Conservation (phyloP, 2,329 filamentous ascomycete species). For the Mariannaea sp. region DNA sequence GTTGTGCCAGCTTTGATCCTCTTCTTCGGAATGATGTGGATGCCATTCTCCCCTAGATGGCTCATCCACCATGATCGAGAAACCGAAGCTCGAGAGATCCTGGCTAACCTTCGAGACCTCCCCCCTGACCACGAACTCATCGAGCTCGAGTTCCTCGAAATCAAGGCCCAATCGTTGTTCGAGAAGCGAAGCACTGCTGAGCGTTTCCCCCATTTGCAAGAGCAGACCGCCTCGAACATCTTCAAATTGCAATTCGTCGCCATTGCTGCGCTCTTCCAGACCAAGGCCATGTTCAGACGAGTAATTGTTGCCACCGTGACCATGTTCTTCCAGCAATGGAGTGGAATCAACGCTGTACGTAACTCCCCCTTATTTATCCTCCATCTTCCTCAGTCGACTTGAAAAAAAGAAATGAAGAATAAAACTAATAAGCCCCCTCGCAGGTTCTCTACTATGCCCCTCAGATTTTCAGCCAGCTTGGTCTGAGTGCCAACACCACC, state of each 20-base stretch:
- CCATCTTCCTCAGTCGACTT: background rate
- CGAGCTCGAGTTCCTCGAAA: conserved; percentile 79
- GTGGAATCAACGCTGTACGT: conserved; percentile 58
- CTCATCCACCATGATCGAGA: conserved; percentile 72
- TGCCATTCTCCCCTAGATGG: conserved; percentile 81
- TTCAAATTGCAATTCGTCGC: conserved; percentile 73
- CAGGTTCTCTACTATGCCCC: conserved; percentile 68
- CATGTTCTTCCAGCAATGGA: conserved; percentile 62
- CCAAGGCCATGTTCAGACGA: conserved; percentile 67
- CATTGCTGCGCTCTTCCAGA: conserved; percentile 67
- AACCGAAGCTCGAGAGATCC: conserved; percentile 65
- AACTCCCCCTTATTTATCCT: background rate
- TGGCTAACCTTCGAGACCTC: conserved; percentile 68
- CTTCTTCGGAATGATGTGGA: conserved; percentile 73
- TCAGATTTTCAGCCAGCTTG: conserved; percentile 70
- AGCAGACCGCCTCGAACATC: conserved; percentile 65
- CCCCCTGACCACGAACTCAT: conserved; percentile 68
- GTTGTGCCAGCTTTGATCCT: conserved; percentile 69
- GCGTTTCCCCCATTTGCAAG: conserved; percentile 67
- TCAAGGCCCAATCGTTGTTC: conserved; percentile 78
- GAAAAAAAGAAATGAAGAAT: too few species aligned
- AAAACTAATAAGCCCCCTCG: background rate
- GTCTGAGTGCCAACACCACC: conserved; percentile 55
- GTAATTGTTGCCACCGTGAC: conserved; percentile 67
- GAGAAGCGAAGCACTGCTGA: conserved; percentile 72